Evolutionary conservation across 148 eudicot species (phyloP).

Genomic region (Cornus controversa): DNA sequence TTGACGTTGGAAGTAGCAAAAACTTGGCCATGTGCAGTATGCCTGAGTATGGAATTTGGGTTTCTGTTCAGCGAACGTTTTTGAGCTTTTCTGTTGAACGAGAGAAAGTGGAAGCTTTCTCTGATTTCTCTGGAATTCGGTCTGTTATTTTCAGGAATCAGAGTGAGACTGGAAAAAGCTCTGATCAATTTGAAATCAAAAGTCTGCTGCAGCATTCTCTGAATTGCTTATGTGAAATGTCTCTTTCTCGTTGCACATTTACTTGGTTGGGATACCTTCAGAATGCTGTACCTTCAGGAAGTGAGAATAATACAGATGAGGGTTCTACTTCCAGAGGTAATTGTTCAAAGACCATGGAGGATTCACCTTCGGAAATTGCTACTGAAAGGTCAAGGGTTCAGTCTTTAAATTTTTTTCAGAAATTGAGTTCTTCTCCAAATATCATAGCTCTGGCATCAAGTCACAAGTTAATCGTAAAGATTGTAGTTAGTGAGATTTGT

Average conservation of each 20-base stretch:
- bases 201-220: slow-evolving; percentile 33
- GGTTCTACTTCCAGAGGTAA: slow-evolving; percentile 32
- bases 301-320: slow-evolving; percentile 21
- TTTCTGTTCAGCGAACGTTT: slow-evolving; percentile 38
- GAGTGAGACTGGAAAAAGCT: slow-evolving; percentile 32
- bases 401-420: slow-evolving; percentile 10
- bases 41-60: slow-evolving; percentile 53
- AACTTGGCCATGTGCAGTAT: slow-evolving; percentile 39
- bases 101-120: slow-evolving; percentile 39
- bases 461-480: slow-evolving; percentile 38
- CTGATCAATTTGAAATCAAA: slow-evolving; percentile 35
- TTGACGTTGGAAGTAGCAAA: slow-evolving; percentile 27
- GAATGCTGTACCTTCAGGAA: slow-evolving; percentile 25
- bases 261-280: slow-evolving; percentile 34
- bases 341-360: slow-evolving; percentile 13
- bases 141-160: slow-evolving; percentile 40
- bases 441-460: slow-evolving; percentile 26
- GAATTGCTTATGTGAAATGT: slow-evolving; percentile 62
- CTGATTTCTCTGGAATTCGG: slow-evolving; percentile 38
- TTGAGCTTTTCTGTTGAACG: slow-evolving; percentile 38
- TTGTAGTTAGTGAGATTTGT: slow-evolving; percentile 41
- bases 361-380: slow-evolving; percentile 23
- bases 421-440: slow-evolving; percentile 17
- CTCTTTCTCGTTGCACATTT: slow-evolving; percentile 49
- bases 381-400: slow-evolving; percentile 19